Percentiles rank a stretch among this genome's conserved stretches.
phyloP scores from a whole-genome alignment of 495 filamentous ascomycete genomes.

The Trichocladium uniseriatum region DNA sequence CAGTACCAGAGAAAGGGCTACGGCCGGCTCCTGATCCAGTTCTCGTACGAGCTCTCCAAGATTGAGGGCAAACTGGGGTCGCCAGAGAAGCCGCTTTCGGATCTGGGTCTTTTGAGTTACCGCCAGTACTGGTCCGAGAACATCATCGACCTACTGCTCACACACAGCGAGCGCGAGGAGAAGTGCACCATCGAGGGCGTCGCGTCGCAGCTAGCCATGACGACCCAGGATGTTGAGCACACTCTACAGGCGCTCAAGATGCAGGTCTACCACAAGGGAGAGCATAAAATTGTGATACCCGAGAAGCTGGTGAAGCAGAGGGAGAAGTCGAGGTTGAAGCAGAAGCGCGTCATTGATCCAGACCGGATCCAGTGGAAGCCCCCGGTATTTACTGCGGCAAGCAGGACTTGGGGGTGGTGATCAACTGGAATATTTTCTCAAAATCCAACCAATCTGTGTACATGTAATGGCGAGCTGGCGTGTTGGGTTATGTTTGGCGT shows the following conservation, averaged over 20 bases:
- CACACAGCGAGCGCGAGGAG: slow-evolving; percentile 49
- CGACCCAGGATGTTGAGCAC: slow-evolving; percentile 86
- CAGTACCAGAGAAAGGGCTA: slow-evolving; percentile 94
- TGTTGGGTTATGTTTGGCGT: background rate
- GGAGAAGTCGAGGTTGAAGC: slow-evolving; percentile 64
- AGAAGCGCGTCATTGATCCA: slow-evolving; percentile 64
- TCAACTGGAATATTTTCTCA: no score
- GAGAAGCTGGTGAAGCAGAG: slow-evolving; percentile 59
- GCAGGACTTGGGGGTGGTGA: slow-evolving; percentile 94
- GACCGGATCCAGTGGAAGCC: slow-evolving; percentile 86
- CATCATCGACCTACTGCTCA: slow-evolving; percentile 72
- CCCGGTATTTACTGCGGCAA: slow-evolving; percentile 81
- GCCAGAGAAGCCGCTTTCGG: slow-evolving; percentile 91
- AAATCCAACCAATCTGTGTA: no score
- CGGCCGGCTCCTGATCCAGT: slow-evolving; percentile 86
- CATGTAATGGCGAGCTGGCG: no score
- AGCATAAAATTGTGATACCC: slow-evolving; percentile 82
- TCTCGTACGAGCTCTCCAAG: slow-evolving; percentile 95
- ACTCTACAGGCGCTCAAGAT: slow-evolving; percentile 88
- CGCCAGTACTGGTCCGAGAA: slow-evolving; percentile 95
- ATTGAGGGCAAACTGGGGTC: slow-evolving; percentile 90
- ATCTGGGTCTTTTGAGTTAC: slow-evolving; percentile 85
- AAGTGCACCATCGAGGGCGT: slow-evolving; percentile 75
- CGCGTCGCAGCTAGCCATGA: slow-evolving; percentile 76
- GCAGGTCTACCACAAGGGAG: slow-evolving; percentile 86